Conservation (phyloP, 2,329 filamentous ascomycete genomes). For the Hymenoscyphus fructigenus region DNA sequence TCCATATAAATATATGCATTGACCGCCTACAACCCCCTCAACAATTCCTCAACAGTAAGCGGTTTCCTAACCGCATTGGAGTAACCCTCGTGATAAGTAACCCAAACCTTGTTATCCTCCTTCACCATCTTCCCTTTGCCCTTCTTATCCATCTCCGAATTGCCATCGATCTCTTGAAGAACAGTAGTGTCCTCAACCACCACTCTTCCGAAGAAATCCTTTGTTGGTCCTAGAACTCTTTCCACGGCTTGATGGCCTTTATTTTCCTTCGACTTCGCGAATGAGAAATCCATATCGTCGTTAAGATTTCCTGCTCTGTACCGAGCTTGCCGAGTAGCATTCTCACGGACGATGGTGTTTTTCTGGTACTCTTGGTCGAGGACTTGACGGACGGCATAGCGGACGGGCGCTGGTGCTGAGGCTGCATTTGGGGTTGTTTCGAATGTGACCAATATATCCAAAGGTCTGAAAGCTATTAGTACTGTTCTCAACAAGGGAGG, state of each 20-base stretch:
- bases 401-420: constrained; percentile 65
- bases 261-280: constrained; percentile 25
- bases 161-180: constrained; percentile 44
- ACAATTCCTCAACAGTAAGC: constrained; percentile 75
- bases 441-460: constrained; percentile 78
- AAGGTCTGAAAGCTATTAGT: constrained; percentile 43
- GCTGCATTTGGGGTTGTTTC: constrained; percentile 60
- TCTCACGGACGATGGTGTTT: constrained; percentile 65
- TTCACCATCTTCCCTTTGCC: constrained; percentile 37
- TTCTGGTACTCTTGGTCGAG: constrained; percentile 86
- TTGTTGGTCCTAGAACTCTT: constrained; percentile 51
- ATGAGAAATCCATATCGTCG: constrained; percentile 35
- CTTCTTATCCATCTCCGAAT: constrained; percentile 55
- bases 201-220: constrained; percentile 83
- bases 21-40: constrained; percentile 57
- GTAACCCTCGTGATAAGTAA: constrained; percentile 85
- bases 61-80: constrained; percentile 92
- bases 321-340: constrained; percentile 63
- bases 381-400: constrained; percentile 92
- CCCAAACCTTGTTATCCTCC: constrained; percentile 69
- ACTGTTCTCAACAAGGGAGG: constrained; percentile 2
- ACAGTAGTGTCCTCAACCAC: constrained; percentile 49
- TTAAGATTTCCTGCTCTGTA: constrained; percentile 53
- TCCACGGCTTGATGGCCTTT: constrained; percentile 27
- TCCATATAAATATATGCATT: not conserved